Base-by-base conservation (phyloP, 129 eudicot genomes). In the Kitagawia praeruptora region DNA sequence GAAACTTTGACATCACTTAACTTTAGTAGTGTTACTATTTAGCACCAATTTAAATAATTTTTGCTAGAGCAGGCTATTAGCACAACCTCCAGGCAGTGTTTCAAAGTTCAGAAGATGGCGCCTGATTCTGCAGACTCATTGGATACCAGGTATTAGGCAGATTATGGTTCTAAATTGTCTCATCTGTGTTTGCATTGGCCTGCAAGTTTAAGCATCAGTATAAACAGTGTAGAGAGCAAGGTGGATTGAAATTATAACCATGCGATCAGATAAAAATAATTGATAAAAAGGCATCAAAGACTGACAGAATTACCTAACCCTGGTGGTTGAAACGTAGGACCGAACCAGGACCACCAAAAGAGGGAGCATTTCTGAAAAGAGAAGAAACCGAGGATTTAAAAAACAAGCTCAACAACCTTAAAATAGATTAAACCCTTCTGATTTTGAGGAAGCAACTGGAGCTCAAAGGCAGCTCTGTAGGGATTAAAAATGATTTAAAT, bases 261-360 rank as follows among this genome's bases (percentile, higher is more conserved):
- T 56, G 64, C 64, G n/a, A 58, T 58, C 31, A n/a, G 66, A 58
- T n/a, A 58, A 1, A 13, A n/a, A 58, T 7, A 58, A 10, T 23
- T 58, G 13, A 58, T n/a, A 9, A 4, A 41, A 81, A n/a, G n/a
- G 19, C 19, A 5, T 38, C 15, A 15, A 69, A 12, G 38, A 75
- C 16, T 34, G 51, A 11, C 40, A 54, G 66, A 67, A 13, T 16
- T 86, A 95, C 98, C 98, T 90, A 64, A 81, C 67, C 90, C 97
- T 5, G 96, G 91, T 71, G 93, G 83, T 70, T 82, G 88, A 70
- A 89, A 79, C 76, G 85, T 87, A 85, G 97, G 89, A 63, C 87
- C 92, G 81, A 86, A 48, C 93, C 96, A 71, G 97, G 92, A 64
- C 91, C 90, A 79, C 97, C 93, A 56, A 70, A 87, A 10, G 89